phyloP scores from a whole-genome alignment of 2,329 filamentous ascomycete genomes.

The Epichloe baconii region DNA sequence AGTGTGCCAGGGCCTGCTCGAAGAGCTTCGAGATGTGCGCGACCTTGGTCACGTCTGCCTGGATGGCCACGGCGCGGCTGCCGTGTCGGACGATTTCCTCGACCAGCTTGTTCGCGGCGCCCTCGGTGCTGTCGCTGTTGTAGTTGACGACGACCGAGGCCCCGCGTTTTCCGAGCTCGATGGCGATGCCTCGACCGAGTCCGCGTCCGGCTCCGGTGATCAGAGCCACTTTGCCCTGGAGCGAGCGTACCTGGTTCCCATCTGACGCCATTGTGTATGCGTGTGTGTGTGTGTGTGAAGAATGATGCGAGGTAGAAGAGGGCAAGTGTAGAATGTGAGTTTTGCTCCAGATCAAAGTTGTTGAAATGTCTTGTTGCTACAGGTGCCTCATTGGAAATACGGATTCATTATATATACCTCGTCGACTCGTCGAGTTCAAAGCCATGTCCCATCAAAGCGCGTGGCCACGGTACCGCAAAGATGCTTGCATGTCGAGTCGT shows the following conservation, averaged over 20 bases:
- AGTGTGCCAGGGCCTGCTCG: constrained; percentile 47
- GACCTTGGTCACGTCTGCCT: constrained; percentile 55
- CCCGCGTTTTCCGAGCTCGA: constrained; percentile 42
- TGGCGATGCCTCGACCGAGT: constrained; percentile 45
- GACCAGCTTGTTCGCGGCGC: constrained; percentile 43
- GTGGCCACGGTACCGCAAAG: no score
- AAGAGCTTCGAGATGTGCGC: constrained; percentile 51
- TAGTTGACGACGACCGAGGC: constrained; percentile 48
- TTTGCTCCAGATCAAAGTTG: no score
- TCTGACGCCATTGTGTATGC: no score
- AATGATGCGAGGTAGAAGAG: no score
- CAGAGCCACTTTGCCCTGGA: constrained; percentile 22
- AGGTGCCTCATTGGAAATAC: no score
- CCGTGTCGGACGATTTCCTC: constrained; percentile 41
- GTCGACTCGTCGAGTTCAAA: no score
- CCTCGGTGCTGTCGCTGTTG: constrained; percentile 33
- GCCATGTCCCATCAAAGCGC: no score
- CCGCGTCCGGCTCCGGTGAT: constrained; percentile 36
- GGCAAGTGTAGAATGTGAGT: no score
- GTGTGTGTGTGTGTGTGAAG: no score
- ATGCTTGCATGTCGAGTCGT: no score
- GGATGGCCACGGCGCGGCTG: constrained; percentile 48
- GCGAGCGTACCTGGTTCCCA: background rate
- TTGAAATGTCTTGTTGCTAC: no score
- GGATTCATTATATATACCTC: no score